Base-by-base conservation (phyloP, 441 rosid species). In the Daphne laureola region DNA sequence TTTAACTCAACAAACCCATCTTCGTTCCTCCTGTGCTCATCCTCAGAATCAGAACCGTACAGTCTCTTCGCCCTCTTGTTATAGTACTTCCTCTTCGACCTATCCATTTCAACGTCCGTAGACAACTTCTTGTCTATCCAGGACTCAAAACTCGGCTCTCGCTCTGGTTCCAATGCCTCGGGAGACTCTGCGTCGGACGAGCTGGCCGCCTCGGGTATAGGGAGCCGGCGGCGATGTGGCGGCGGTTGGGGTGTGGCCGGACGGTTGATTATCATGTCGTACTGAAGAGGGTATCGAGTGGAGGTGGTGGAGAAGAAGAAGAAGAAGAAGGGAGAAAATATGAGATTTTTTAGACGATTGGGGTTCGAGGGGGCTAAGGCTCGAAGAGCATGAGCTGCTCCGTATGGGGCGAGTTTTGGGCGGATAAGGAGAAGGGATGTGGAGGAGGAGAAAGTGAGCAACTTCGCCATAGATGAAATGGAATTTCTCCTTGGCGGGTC, bases 1-100 rank as follows among this genome's bases (percentile, higher is more conserved):
- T 80, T 78, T 79, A 89, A 71, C 66, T 92, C 98, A 46, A 89
- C 95, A 23, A 67, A 89, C 13, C 90, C 84, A 4, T 78, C 92
- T n/a, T 83, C 88, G 21, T 72, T 73, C 43, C 70, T 73, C 14
- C 74, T 55, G 38, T 42, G 47, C 40, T 82, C 98, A 45, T 61
- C 62, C 42, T 91, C 98, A 4, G 98, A 84, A 71, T 92, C 96
- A 4, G 96, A 70, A 40, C 98, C 98, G 60, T 86, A 92, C 75
- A 89, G 75, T 46, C 96, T 81, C 70, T 78, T 86, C 61, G 78
- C 76, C 63, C 92, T 84, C 80, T 87, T 89, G 23, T 61, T 84
- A 23, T 89, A 89, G 42, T 89, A 92, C 62, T 92, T 92, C 68
- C 92, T 81, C 88, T 78, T 89, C 16, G 92, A 72, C 75, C 83